A percentile compares a stretch with the other conserved stretches of the same genome.
Evolutionary conservation across 1,284 basidiomycete genomes (phyloP).

Genomic region (Puccinia triticina): DNA sequence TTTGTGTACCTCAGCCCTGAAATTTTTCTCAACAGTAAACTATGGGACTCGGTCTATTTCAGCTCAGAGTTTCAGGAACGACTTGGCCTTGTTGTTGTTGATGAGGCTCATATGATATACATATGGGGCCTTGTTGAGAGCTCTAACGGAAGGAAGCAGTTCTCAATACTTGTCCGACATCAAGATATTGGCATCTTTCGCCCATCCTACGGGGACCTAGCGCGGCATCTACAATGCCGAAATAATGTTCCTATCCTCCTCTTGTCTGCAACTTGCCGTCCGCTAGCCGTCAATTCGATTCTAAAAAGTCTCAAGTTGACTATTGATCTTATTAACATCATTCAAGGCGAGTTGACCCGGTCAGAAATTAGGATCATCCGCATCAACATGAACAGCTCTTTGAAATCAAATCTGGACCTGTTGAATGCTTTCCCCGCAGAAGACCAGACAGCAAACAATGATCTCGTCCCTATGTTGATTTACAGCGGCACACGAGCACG

Average conservation of each 20-base stretch:
- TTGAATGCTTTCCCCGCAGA: background rate
- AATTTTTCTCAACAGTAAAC: conserved; percentile 21
- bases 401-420: background rate
- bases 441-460: background rate
- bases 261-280: background rate
- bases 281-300: background rate
- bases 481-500: background rate
- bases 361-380: background rate
- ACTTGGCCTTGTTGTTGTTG: background rate
- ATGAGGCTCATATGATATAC: no score
- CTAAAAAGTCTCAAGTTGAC: background rate
- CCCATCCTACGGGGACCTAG: background rate
- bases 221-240: background rate
- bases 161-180: background rate
- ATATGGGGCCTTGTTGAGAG: conserved; percentile 26
- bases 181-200: background rate
- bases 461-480: background rate
- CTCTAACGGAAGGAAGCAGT: background rate
- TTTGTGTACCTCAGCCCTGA: conserved; percentile 16
- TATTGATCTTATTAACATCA: background rate
- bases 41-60: background rate
- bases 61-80: conserved; percentile 21
- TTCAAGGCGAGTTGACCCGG: background rate
- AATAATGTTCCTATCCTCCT: background rate
- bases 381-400: background rate